These are phyloP conservation scores for Rhodosporidiobolus odoratus DNA, from an alignment of 768 basidiomycete genomes.

Conservation along the genomic window DNA sequence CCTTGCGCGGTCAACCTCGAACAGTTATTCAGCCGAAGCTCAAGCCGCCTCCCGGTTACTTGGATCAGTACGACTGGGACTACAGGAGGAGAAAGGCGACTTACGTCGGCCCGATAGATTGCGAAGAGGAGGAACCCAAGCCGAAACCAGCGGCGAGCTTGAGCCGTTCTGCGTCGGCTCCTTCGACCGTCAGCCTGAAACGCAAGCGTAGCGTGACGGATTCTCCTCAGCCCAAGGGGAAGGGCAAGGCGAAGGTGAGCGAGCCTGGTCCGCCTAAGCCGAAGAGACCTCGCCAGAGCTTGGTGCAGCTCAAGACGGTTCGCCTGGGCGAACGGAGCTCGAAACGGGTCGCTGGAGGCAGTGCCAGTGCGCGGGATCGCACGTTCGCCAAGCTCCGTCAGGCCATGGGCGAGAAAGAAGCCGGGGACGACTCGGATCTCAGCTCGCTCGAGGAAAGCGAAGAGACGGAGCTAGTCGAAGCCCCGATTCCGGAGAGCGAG, in stretches of 20 bases:
- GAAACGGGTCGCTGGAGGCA: background rate
- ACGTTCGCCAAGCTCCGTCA: background rate
- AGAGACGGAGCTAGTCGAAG: background rate
- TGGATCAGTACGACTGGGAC: conserved; percentile 27
- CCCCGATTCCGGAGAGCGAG: background rate
- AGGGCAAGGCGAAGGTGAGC: background rate
- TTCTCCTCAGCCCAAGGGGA: background rate
- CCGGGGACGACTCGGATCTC: background rate
- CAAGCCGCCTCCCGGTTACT: conserved; percentile 28
- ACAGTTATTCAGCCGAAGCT: conserved; percentile 31
- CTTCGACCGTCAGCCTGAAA: background rate
- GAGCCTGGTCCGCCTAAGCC: background rate
- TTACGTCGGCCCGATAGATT: conserved; percentile 17
- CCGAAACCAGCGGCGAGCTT: background rate
- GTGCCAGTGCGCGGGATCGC: conserved; percentile 2
- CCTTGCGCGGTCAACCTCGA: conserved; percentile 2
- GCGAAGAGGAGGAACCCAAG: background rate
- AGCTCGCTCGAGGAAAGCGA: background rate
- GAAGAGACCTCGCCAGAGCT: background rate
- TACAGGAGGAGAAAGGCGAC: background rate
- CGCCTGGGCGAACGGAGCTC: conserved; percentile 4
- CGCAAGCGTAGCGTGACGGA: conserved; percentile 1
- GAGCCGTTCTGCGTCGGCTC: background rate
- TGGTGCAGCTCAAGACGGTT: background rate
- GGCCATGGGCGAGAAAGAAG: background rate